Base-by-base conservation (phyloP, 23 red algal species). In the Gracilariopsis chorda region DNA sequence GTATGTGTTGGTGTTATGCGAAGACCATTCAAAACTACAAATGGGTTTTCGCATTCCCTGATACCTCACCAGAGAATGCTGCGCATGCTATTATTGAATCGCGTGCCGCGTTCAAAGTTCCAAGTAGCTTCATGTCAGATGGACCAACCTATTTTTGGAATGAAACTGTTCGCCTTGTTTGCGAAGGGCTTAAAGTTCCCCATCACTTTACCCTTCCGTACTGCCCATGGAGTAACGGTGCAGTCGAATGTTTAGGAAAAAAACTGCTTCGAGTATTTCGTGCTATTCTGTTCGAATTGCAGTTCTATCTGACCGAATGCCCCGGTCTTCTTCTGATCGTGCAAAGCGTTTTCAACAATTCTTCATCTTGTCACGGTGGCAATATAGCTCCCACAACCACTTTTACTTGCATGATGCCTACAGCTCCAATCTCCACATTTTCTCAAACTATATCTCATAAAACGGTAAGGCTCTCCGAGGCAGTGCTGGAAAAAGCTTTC, bases 221-320 rank as follows among this genome's bases (percentile, higher is more conserved):
- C 51, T 80, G 75, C 48, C 75, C 75, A 21, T 80, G 75, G 75
- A 57, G 34, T 23, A 80, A 80, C 19, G 63, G 63, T 70, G 63
- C 20, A 20, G 63, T 70, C 16, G 63, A 70, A 25, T 14, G 29
- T 17, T 30, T 70, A 14, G 63, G 63, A 33, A 70, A 70, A 33
- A 33, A 70, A 25, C 16, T 70, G 63, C 16, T 70, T 23, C 63
- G 63, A 13, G 63, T 70, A 70, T 70, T 70, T 70, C 63, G 63
- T 25, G 13, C 63, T 14, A 14, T 70, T 17, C 13, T 70, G 29
- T 70, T 25, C 14, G 63, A 30, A 25, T 70, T 25, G 12, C 63
- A 70, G 63, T 17, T 70, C 14, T 17, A 30, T 17, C 27, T 33
- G 14, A 30, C 13, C 28, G 29, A 70, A 70, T 70, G 63, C 14